These are phyloP conservation scores for Rubroboletus pulcherrimus DNA, from an alignment of 768 basidiomycete genomes.

Conservation along the genomic window DNA sequence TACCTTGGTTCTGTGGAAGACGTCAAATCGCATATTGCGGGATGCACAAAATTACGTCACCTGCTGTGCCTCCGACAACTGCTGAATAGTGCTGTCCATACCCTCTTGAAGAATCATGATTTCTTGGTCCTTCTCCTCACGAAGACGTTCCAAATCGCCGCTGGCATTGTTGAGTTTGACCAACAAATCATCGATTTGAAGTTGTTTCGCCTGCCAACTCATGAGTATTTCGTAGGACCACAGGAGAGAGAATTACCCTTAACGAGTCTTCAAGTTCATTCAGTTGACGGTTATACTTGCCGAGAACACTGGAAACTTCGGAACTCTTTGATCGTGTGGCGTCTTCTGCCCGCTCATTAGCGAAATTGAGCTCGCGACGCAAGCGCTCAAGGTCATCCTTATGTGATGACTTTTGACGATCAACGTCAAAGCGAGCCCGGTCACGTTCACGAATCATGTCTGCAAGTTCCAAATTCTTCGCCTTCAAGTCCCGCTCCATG, in stretches of 20 bases:
- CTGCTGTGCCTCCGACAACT: constrained; percentile 82
- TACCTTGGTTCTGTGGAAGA: constrained; percentile 63
- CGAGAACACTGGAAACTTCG: constrained; percentile 82
- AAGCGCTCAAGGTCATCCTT: constrained; percentile 93
- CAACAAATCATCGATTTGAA: constrained; percentile 92
- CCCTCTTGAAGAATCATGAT: constrained; percentile 93
- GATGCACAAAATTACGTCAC: constrained; percentile 37
- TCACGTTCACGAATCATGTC: constrained; percentile 99
- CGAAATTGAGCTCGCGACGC: constrained; percentile 88
- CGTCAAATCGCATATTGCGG: neutral
- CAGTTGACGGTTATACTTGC: constrained; percentile 94
- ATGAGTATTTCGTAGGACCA: constrained; percentile 10
- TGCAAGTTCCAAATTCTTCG: constrained; percentile 97
- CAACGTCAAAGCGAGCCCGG: constrained; percentile 91
- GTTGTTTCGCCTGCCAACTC: constrained; percentile 75
- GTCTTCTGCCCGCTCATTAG: constrained; percentile 98
- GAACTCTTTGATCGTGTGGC: constrained; percentile 86
- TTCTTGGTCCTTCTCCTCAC: constrained; percentile 97
- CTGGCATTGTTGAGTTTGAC: constrained; percentile 71
- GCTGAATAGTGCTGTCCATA: constrained; percentile 87
- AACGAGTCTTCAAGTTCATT: constrained; percentile 96
- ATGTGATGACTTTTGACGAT: constrained; percentile 88
- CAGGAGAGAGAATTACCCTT: constrained; percentile 49
- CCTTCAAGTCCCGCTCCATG: constrained; percentile 96
- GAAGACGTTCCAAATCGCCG: constrained; percentile 72